These are phyloP conservation scores for Bauhinia variegata DNA, from an alignment of 306 rosid species.

Conservation along the genomic window DNA sequence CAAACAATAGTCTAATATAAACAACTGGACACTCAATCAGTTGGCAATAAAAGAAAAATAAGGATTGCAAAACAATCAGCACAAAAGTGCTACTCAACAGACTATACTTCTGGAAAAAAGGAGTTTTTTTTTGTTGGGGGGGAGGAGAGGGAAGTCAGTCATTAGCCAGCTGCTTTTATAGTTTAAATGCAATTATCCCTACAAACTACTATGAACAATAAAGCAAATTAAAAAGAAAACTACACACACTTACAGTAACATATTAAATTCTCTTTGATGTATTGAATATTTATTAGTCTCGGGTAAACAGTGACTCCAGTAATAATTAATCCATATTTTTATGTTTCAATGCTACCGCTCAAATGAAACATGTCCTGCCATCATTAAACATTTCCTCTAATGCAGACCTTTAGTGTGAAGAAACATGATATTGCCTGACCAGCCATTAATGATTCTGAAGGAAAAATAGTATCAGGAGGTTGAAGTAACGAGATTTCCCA, in stretches of 20 bases:
- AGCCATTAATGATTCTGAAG: constrained; percentile 70
- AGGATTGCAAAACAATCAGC: too few relatives aligned
- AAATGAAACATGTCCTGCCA: constrained; percentile 26
- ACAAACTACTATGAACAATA: background rate
- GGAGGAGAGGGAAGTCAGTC: too few relatives aligned
- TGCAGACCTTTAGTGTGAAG: constrained; percentile 78
- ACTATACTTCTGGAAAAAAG: too few relatives aligned
- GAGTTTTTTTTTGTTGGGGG: too few relatives aligned
- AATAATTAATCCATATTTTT: constrained; percentile 12
- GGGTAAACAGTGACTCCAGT: background rate
- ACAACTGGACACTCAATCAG: background rate
- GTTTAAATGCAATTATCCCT: background rate
- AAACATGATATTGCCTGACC: constrained; percentile 92
- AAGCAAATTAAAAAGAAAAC: background rate
- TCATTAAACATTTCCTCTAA: constrained; percentile 28
- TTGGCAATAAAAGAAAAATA: too few relatives aligned
- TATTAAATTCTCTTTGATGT: background rate
- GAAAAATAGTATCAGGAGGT: constrained; percentile 70
- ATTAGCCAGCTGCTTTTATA: too few relatives aligned
- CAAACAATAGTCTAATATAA: constrained; percentile 40
- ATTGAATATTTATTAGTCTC: background rate
- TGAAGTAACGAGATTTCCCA: constrained; percentile 89
- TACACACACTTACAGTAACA: background rate
- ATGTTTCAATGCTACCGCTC: background rate
- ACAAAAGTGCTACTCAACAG: too few relatives aligned